These are phyloP conservation scores for Schizochytrium sp. DNA, from an alignment of 108 stramenopile genomes.

Conservation along the genomic window DNA sequence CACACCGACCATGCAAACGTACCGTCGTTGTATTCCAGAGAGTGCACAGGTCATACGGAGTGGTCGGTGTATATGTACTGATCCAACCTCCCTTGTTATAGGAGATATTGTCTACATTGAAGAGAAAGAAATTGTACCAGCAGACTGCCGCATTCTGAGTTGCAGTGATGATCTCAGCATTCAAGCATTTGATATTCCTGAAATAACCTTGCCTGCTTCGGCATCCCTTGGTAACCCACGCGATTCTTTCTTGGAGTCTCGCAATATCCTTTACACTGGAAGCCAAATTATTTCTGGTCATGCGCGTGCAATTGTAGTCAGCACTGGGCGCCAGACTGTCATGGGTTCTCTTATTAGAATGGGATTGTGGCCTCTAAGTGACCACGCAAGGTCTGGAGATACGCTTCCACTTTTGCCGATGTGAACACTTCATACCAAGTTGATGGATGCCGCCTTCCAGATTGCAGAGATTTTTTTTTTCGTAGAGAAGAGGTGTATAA, in stretches of 20 bases:
- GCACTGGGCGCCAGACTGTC: not conserved
- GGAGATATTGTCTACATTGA: conserved; percentile 34
- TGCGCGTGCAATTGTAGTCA: conserved; percentile 1
- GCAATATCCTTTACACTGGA: not conserved
- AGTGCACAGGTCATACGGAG: conserved; percentile 7
- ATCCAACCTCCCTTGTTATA: conserved; percentile 20
- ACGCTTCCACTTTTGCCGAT: not conserved
- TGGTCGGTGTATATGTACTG: not conserved
- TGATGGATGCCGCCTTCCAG: too few relatives aligned
- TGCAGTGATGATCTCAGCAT: conserved; percentile 34
- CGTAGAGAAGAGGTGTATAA: too few relatives aligned
- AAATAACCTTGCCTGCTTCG: not conserved
- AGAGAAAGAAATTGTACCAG: conserved; percentile 12
- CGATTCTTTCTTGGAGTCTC: conserved; percentile 17
- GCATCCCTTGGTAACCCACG: conserved; percentile 6
- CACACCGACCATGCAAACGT: conserved; percentile 31
- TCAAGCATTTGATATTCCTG: not conserved
- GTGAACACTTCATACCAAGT: not conserved
- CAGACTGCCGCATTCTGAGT: conserved; percentile 54
- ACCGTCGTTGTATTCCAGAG: conserved; percentile 18
- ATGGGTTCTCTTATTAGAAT: conserved; percentile 12
- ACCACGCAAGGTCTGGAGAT: not conserved
- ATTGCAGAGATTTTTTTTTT: too few relatives aligned
- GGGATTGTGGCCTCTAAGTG: not conserved
- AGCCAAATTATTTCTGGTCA: not conserved